Percentiles rank a stretch among this genome's conserved stretches.
These are phyloP conservation scores for Sungouiella thailandica DNA, from an alignment of 805 yeast genomes.

Conservation along the genomic window DNA sequence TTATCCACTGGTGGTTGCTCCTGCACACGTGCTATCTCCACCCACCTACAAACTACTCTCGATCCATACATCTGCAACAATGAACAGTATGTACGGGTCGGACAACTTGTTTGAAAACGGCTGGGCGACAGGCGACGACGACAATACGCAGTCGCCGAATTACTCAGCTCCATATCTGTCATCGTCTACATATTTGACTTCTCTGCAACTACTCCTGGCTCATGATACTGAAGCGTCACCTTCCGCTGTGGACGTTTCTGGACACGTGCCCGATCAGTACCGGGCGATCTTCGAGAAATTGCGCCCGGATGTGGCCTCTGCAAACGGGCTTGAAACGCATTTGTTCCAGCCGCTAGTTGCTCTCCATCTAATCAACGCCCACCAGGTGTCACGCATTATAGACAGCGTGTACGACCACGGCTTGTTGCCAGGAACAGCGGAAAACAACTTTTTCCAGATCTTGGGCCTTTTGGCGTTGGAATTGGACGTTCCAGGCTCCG, in stretches of 20 bases:
- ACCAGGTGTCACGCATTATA: constrained; percentile 29
- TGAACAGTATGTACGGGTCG: constrained; percentile 10
- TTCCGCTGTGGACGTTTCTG: constrained; percentile 4
- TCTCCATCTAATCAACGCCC: constrained; percentile 20
- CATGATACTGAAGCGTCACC: constrained; percentile 1
- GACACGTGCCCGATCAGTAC: constrained; percentile 27
- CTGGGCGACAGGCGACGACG: constrained; percentile 23
- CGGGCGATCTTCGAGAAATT: constrained; percentile 13
- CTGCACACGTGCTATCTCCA: no score
- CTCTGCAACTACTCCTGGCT: constrained; percentile 5
- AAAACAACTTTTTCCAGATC: constrained; percentile 29
- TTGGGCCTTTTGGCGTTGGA: constrained; percentile 41
- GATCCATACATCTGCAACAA: neutral
- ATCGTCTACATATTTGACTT: constrained; percentile 1
- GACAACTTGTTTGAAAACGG: constrained; percentile 39
- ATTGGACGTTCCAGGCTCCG: constrained; percentile 36
- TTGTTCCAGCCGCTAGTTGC: constrained; percentile 26
- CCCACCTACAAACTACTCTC: no score
- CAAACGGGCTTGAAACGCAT: constrained; percentile 25
- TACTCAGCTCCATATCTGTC: constrained; percentile 4
- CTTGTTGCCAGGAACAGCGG: constrained; percentile 25
- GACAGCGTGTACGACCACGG: constrained; percentile 35
- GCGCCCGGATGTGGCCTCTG: constrained; percentile 16
- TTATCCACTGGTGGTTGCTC: no score
- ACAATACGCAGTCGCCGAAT: constrained; percentile 19